A percentile compares a stretch with the other conserved stretches of the same genome.
phyloP scores from a whole-genome alignment of 2,329 filamentous ascomycete species.

The Didymella keratinophila region DNA sequence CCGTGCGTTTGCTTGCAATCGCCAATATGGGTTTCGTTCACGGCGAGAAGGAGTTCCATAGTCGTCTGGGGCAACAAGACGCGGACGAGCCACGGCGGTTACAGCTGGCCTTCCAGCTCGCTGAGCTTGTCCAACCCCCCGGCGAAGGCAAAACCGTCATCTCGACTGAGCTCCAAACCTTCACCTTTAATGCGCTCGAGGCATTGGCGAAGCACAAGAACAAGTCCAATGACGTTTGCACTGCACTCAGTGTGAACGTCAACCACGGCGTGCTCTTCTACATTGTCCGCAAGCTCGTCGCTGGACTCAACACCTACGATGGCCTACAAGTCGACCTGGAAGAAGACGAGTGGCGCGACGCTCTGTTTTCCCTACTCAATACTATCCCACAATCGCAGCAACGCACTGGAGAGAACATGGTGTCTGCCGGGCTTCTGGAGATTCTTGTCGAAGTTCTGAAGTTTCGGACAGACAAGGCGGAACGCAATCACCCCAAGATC shows the following conservation, averaged over 20 bases:
- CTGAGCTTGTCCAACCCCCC: constrained; percentile 87
- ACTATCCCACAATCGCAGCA: constrained; percentile 76
- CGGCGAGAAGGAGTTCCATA: constrained; percentile 80
- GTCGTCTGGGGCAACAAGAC: constrained; percentile 86
- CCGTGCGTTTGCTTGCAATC: constrained; percentile 83
- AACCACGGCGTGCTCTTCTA: constrained; percentile 96
- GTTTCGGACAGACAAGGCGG: constrained; percentile 80
- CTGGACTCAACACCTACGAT: constrained; percentile 70
- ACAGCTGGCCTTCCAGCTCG: constrained; percentile 90
- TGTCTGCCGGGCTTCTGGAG: constrained; percentile 87
- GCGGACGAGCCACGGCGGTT: constrained; percentile 86
- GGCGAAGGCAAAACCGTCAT: constrained; percentile 72
- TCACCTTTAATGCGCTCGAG: constrained; percentile 82
- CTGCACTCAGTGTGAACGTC: constrained; percentile 92
- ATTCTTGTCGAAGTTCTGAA: constrained; percentile 89
- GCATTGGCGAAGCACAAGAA: constrained; percentile 81
- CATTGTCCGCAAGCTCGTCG: constrained; percentile 87
- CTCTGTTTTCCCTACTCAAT: constrained; percentile 85
- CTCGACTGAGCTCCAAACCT: constrained; percentile 79
- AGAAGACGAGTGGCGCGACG: constrained; percentile 90
- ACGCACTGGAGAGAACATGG: constrained; percentile 81
- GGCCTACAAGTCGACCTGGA: constrained; percentile 64
- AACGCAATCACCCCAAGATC: constrained; percentile 82
- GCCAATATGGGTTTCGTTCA: constrained; percentile 92
- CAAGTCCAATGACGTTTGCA: constrained; percentile 81